These are phyloP conservation scores for Davidsoniella virescens DNA, from an alignment of 2,329 filamentous ascomycete species.

Conservation along the genomic window DNA sequence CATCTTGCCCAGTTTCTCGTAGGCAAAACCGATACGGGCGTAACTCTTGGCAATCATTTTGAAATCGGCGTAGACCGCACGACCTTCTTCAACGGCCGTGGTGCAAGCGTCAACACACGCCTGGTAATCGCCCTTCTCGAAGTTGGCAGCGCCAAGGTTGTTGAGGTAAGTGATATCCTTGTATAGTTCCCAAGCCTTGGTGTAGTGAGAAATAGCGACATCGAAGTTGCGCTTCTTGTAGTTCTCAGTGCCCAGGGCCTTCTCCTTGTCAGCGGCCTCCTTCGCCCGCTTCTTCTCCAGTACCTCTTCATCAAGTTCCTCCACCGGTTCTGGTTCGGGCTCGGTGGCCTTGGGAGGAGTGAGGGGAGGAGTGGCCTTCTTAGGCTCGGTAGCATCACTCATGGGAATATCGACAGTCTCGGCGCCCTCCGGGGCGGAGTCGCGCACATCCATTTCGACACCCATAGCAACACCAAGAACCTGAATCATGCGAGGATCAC, in stretches of 20 bases:
- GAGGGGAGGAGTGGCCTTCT: slow-evolving; percentile 25
- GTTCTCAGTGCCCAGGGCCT: slow-evolving; percentile 79
- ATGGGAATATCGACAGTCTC: slow-evolving; percentile 52
- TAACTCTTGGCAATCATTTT: slow-evolving; percentile 98
- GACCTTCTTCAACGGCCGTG: slow-evolving; percentile 78
- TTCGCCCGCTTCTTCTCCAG: slow-evolving; percentile 77
- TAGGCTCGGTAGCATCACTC: slow-evolving; percentile 43
- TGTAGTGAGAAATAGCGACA: slow-evolving; percentile 84
- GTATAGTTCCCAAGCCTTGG: slow-evolving; percentile 81
- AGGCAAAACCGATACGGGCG: slow-evolving; percentile 80
- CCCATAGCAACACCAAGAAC: slow-evolving; percentile 89
- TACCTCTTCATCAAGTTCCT: slow-evolving; percentile 69
- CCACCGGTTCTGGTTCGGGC: slow-evolving; percentile 43
- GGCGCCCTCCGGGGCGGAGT: slow-evolving; percentile 20
- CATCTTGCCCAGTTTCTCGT: slow-evolving; percentile 78
- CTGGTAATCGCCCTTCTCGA: slow-evolving; percentile 90
- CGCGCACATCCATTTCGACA: slow-evolving; percentile 58
- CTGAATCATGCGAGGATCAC: slow-evolving; percentile 81
- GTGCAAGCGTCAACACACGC: slow-evolving; percentile 74
- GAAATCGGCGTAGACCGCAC: slow-evolving; percentile 83
- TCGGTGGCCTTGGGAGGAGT: slow-evolving; percentile 26
- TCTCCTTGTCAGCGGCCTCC: slow-evolving; percentile 83
- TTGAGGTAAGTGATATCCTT: slow-evolving; percentile 98
- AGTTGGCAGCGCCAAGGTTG: slow-evolving; percentile 86
- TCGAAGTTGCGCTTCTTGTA: slow-evolving; percentile 99